Evolutionary conservation across 2,329 filamentous ascomycete genomes (phyloP), one percentile per base, ranked within the genome.

Genomic region (Rasamsonia emersonii): DNA sequence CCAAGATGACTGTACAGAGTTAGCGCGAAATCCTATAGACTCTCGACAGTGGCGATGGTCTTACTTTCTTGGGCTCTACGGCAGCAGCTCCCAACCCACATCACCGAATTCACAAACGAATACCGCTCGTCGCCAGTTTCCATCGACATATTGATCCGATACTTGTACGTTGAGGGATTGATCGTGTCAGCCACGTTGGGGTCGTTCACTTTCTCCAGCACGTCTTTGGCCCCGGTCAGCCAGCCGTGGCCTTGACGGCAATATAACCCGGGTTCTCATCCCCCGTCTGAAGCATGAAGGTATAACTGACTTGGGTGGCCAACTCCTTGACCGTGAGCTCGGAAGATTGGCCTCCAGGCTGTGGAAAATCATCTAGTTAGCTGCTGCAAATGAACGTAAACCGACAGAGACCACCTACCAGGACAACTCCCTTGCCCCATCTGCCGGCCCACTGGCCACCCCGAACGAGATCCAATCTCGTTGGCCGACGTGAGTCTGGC

Each of bases 361-460:
- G 32, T 14, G 17, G 28, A 11, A 17, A 15, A 21, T 15, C 20
- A n/a, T 5, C 4, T 13, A 24, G 10, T 11, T 4, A 24, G 6
- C 2, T 21, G 7, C 15, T n/a, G n/a, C 10, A 34, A 14, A 15
- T 21, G 8, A 27, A 28, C 13, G 31, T 42, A 15, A 29, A 31
- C 19, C 13, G 27, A 23, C 18, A 18, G 26, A 14, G 34, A 36
- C 30, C 4, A 13, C 18, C 4, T 52, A 68, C 65, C 53, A 69
- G 47, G 35, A 69, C 58, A 32, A 67, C 62, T 16, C 67, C 67
- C 44, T 67, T 67, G 9, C 65, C 67, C 65, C 65, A 71, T 50
- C 64, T 51, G 29, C 67, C 67, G 28, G 64, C 64, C 67, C 67
- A 71, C 41, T 68, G 61, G 9, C 67, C 67, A 33, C 65, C 65